A percentile compares a stretch with the other conserved stretches of the same genome.
Evolutionary conservation across 371 early-diverging fungal species (phyloP).

Genomic region (Phascolomyces articulosus): DNA sequence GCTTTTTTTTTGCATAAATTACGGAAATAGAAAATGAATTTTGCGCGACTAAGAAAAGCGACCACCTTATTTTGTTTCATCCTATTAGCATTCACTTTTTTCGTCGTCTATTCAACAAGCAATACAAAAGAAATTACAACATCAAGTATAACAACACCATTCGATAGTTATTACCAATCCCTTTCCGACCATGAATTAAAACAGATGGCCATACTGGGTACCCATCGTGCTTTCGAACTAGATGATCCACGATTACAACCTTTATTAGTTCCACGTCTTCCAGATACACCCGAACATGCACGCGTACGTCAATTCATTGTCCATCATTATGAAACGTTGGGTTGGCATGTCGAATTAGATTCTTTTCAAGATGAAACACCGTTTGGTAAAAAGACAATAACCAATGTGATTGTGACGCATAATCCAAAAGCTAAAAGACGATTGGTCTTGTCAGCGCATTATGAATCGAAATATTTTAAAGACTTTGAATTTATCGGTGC

Average conservation of each 20-base stretch:
- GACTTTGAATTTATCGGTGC: conserved; percentile 72
- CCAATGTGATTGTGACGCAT: conserved; percentile 86
- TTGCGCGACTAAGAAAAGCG: too few relatives aligned
- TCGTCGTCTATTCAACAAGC: too few relatives aligned
- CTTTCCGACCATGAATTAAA: conserved; percentile 6
- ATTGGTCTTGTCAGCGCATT: conserved; percentile 88
- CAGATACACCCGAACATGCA: conserved; percentile 69
- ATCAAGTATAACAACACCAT: too few relatives aligned
- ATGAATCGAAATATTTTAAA: conserved; percentile 80
- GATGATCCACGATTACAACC: conserved; percentile 64
- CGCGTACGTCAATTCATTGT: conserved; percentile 72
- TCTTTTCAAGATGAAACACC: conserved; percentile 76
- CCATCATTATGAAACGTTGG: conserved; percentile 53
- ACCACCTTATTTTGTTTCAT: too few relatives aligned
- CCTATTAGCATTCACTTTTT: too few relatives aligned
- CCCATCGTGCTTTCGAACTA: neutral
- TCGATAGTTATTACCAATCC: conserved; percentile 9
- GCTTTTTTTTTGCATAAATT: too few relatives aligned
- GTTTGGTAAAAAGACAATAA: conserved; percentile 67
- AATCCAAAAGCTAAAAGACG: conserved; percentile 66
- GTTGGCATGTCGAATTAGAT: conserved; percentile 80
- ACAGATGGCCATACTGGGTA: neutral
- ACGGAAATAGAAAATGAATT: too few relatives aligned
- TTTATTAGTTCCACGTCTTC: conserved; percentile 69
- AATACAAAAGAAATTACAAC: too few relatives aligned